Evolutionary conservation across 192 early-diverging fungal genomes (phyloP).

Genomic region (Rhizoclosmatium globosum): DNA sequence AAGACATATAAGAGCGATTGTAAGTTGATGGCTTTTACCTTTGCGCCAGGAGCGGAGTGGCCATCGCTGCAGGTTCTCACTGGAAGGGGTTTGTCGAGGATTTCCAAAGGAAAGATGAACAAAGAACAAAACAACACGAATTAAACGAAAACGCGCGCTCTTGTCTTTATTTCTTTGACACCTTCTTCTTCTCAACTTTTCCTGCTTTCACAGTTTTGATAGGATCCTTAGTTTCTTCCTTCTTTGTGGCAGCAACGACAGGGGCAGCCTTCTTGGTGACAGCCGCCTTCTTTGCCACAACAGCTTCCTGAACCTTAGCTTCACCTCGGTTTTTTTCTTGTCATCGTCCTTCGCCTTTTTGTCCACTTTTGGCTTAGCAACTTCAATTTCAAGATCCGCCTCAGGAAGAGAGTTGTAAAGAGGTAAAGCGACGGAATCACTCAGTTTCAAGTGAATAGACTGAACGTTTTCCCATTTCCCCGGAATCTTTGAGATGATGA

Average conservation of each 20-base stretch:
- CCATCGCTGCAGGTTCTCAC: not conserved
- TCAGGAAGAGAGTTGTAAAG: slow-evolving; percentile 63
- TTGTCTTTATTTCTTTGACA: slow-evolving; percentile 6
- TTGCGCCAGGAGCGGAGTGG: not conserved
- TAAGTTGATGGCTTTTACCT: not conserved
- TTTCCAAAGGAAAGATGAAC: not conserved
- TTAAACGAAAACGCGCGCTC: not conserved
- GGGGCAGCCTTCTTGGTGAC: not conserved
- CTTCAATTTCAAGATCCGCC: slow-evolving; percentile 3
- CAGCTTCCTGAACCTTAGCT: not conserved
- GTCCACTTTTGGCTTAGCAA: not conserved
- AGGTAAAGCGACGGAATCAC: slow-evolving; percentile 80
- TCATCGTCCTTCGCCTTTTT: not conserved
- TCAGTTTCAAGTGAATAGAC: slow-evolving; percentile 86
- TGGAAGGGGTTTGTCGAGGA: not conserved
- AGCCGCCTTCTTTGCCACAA: slow-evolving; percentile 1
- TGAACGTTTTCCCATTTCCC: slow-evolving; percentile 84
- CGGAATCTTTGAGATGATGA: slow-evolving; percentile 72
- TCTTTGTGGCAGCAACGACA: not conserved
- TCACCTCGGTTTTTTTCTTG: not conserved
- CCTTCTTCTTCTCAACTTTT: slow-evolving; percentile 12
- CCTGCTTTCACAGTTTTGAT: slow-evolving; percentile 6
- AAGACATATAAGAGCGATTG: not conserved
- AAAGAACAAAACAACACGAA: not conserved
- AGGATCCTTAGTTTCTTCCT: not conserved